phyloP scores from a whole-genome alignment of 2,329 filamentous ascomycete genomes.

The Aspergillus jensenii region DNA sequence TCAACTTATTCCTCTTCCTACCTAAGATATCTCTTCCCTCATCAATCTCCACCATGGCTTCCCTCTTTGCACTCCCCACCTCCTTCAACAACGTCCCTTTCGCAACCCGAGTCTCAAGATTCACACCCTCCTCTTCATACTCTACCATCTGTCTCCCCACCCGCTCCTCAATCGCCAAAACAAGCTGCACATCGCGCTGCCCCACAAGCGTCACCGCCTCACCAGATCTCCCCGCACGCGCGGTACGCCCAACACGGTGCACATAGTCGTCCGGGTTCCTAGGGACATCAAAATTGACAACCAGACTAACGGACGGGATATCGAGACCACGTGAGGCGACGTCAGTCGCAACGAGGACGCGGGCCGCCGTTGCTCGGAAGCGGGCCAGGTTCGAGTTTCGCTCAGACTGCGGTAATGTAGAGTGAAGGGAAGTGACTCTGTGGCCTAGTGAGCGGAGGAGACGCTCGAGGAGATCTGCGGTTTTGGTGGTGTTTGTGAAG shows the following conservation, averaged over 20 bases:
- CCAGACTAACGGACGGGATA: slow-evolving; percentile 85
- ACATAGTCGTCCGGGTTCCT: slow-evolving; percentile 98
- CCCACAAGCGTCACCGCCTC: slow-evolving; percentile 86
- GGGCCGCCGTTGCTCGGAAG: slow-evolving; percentile 84
- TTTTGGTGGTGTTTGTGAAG: slow-evolving; percentile 89
- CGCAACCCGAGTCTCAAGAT: slow-evolving; percentile 85
- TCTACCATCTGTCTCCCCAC: slow-evolving; percentile 76
- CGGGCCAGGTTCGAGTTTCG: slow-evolving; percentile 83
- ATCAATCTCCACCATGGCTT: slow-evolving; percentile 87
- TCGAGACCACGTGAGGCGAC: slow-evolving; percentile 93
- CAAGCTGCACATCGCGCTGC: slow-evolving; percentile 85
- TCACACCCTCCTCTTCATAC: slow-evolving; percentile 89
- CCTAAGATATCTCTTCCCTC: slow-evolving; percentile 88
- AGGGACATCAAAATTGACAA: slow-evolving; percentile 94
- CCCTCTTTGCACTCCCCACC: slow-evolving; percentile 93
- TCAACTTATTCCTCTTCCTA: slow-evolving; percentile 61
- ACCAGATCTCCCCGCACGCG: slow-evolving; percentile 81
- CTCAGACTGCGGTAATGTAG: slow-evolving; percentile 78
- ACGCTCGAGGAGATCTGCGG: slow-evolving; percentile 86
- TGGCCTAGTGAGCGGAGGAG: slow-evolving; percentile 82
- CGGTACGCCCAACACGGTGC: slow-evolving; percentile 91
- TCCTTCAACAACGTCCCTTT: slow-evolving; percentile 76
- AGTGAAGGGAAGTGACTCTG: slow-evolving; percentile 88
- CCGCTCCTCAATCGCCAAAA: slow-evolving; percentile 84
- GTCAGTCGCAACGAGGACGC: slow-evolving; percentile 91